Conservation (phyloP, 2,329 filamentous ascomycete genomes). For the Aspergillus sp. region DNA sequence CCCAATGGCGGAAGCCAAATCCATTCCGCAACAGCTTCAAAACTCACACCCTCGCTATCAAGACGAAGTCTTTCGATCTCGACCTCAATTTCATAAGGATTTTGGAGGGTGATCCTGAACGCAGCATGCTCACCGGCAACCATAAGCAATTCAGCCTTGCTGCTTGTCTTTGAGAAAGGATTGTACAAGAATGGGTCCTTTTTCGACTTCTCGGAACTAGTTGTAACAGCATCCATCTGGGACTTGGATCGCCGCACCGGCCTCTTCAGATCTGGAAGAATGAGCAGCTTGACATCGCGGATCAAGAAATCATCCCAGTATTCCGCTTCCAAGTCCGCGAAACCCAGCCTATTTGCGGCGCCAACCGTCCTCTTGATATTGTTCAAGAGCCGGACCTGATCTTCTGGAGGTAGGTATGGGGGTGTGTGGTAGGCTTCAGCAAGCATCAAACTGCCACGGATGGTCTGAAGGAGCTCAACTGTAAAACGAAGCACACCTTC, state of each 20-base stretch:
- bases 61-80: slow-evolving; percentile 76
- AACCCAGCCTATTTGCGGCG: slow-evolving; percentile 66
- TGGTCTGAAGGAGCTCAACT: slow-evolving; percentile 71
- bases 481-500: slow-evolving; percentile 82
- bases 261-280: slow-evolving; percentile 50
- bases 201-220: slow-evolving; percentile 31
- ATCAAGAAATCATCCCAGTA: slow-evolving; percentile 98
- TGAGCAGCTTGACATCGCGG: slow-evolving; percentile 63
- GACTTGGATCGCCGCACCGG: slow-evolving; percentile 57
- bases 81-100: slow-evolving; percentile 87
- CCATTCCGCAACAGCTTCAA: slow-evolving; percentile 57
- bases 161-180: slow-evolving; percentile 67
- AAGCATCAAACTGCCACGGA: slow-evolving; percentile 66
- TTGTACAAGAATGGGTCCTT: slow-evolving; percentile 90
- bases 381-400: slow-evolving; percentile 73
- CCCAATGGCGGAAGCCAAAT: slow-evolving; percentile 71
- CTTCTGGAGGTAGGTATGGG: slow-evolving; percentile 65
- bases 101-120: slow-evolving; percentile 80
- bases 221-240: slow-evolving; percentile 41
- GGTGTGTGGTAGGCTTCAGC: slow-evolving; percentile 59
- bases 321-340: slow-evolving; percentile 62
- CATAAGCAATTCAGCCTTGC: slow-evolving; percentile 56
- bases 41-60: slow-evolving; percentile 63
- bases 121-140: slow-evolving; percentile 70
- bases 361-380: slow-evolving; percentile 78